A percentile compares a stretch with the other conserved stretches of the same genome.
phyloP scores from a whole-genome alignment of 345 rosid species.

The Salix purpurea region DNA sequence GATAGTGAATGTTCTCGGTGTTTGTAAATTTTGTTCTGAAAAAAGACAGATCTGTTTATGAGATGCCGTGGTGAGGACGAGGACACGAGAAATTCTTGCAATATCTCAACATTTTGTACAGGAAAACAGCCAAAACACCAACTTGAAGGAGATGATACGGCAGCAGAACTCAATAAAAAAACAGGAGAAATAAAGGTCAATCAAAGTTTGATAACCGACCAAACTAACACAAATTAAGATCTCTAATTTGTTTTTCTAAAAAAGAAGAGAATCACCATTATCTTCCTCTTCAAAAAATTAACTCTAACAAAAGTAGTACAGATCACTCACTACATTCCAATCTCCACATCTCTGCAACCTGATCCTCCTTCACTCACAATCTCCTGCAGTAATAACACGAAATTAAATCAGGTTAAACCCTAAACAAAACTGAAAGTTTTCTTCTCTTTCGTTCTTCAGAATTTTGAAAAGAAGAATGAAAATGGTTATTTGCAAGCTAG shows the following conservation, averaged over 20 bases:
- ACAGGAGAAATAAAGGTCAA: background rate
- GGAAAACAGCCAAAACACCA: constrained; percentile 29
- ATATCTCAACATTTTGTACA: constrained; percentile 44
- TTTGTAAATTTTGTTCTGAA: background rate
- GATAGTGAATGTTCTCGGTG: no score
- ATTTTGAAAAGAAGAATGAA: background rate
- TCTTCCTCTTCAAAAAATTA: constrained; percentile 6
- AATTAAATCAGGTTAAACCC: constrained; percentile 3
- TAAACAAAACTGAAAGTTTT: background rate
- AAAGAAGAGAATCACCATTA: constrained; percentile 19
- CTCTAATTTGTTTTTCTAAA: constrained; percentile 10
- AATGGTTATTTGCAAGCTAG: no score
- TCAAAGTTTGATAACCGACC: constrained; percentile 1
- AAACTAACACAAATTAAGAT: constrained; percentile 5
- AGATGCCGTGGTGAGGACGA: background rate
- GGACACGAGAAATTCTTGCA: constrained; percentile 10
- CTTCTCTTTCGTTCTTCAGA: background rate
- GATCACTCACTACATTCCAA: constrained; percentile 40
- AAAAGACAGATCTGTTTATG: constrained; percentile 11
- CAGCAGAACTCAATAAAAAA: constrained; percentile 5
- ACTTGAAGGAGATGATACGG: constrained; percentile 24
- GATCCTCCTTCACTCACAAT: constrained; percentile 44
- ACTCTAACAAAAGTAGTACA: constrained; percentile 7
- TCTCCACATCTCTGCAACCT: constrained; percentile 58
- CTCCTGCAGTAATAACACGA: constrained; percentile 28